These are phyloP conservation scores for Tuber aestivum DNA, from an alignment of 495 filamentous ascomycete genomes.

Conservation along the genomic window DNA sequence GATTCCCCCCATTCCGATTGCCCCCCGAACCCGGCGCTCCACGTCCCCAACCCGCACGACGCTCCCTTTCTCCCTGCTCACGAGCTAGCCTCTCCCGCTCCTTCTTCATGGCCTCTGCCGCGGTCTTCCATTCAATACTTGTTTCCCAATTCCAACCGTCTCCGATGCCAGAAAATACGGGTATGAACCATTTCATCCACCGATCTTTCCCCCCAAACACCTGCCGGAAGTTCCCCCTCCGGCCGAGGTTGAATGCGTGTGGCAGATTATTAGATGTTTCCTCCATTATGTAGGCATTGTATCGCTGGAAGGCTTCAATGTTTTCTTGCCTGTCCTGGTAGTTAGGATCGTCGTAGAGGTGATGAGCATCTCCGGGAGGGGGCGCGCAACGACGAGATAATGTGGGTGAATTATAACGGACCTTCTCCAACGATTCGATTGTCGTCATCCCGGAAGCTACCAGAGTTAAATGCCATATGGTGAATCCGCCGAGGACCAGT, in stretches of 20 bases:
- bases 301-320: constrained; percentile 59
- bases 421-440: constrained; percentile 92
- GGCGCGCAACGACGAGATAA: constrained; percentile 38
- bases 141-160: constrained; percentile 97
- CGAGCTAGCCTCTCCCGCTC: constrained; percentile 49
- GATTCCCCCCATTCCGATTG: constrained; percentile 33
- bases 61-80: constrained; percentile 55
- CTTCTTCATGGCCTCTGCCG: constrained; percentile 54
- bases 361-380: constrained; percentile 50
- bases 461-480: constrained; percentile 83
- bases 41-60: constrained; percentile 53
- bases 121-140: constrained; percentile 63
- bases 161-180: constrained; percentile 72
- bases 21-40: constrained; percentile 10
- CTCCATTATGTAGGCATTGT: constrained; percentile 83
- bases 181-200: constrained; percentile 68
- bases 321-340: constrained; percentile 66
- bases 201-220: constrained; percentile 63
- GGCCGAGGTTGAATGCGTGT: constrained; percentile 86
- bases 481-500: constrained; percentile 81
- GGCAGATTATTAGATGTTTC: constrained; percentile 78
- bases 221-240: constrained; percentile 68
- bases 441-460: constrained; percentile 76
- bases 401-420: constrained; percentile 56
- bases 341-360: constrained; percentile 53